Evolutionary conservation across 2,329 filamentous ascomycete species (phyloP), one percentile per base, ranked within the genome.

Genomic region (Verticillium dahliae): DNA sequence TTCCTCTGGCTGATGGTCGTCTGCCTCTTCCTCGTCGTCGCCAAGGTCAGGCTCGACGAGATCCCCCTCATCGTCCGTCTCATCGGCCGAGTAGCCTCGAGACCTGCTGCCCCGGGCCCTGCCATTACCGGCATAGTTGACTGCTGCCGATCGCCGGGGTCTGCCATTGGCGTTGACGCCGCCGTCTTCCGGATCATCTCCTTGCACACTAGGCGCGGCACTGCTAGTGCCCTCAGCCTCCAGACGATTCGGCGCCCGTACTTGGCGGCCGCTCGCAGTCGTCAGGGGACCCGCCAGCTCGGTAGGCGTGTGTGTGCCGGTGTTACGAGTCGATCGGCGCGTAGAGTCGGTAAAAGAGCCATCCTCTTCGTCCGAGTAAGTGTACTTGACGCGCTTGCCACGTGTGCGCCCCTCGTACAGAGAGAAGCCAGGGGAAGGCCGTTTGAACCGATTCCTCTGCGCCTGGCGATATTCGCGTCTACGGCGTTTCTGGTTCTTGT

Each of bases 351-450:
- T 85, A 61, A 81, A 84, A 59, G 86, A 85, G 15, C 88, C 86
- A 39, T 89, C 89, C 67, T 96, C 91, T 31, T 96, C 91, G 59
- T 97, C 93, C 0, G 92, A 96, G 71, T 91, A 99, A 0, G 92
- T 99, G 72, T 99, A 99, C 75, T 93, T 96, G 77, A 96, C 90
- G 64, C 94, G 90, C 80, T 99, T 98, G 61, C 95, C 95, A 62
- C 95, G 87, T 5, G 96, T 99, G 60, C 95, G 91, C 58, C 95
- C 95, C 78, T 99, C 95, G 73, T 99, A 99, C 62, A 96, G 81
- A 1, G 93, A 97, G 72, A 94, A 96, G 4, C 92, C 92, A 10
- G 90, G 89, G 68, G 97, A 93, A 6, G 92, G 92, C 5, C 92
- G 86, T 67, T 90, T 85, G 76, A 98, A 98, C 62, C 90, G 89